Evolutionary conservation across 2,329 filamentous ascomycete genomes (phyloP).

Genomic region (Beauveria asiatica): DNA sequence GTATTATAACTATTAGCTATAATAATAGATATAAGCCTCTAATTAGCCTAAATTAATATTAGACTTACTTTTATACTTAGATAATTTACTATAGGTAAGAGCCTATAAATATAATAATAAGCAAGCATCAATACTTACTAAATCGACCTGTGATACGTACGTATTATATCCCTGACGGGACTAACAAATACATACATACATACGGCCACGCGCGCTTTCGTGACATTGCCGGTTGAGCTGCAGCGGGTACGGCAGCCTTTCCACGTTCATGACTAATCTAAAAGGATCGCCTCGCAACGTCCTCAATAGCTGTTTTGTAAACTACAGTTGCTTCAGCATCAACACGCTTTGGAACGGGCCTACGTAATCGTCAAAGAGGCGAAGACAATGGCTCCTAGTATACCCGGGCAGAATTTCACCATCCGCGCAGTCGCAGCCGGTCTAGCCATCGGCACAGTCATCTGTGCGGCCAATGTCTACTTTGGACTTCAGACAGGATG

Average conservation of each 20-base stretch:
- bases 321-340: neutral
- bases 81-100: no score
- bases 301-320: neutral
- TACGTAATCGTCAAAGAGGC: neutral
- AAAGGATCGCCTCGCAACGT: neutral
- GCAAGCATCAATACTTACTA: no score
- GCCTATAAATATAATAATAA: no score
- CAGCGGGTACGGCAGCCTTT: constrained; percentile 3
- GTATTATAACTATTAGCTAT: no score
- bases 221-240: no score
- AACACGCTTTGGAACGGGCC: neutral
- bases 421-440: constrained; percentile 71
- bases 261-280: constrained; percentile 3
- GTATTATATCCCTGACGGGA: no score
- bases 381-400: constrained; percentile 16
- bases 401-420: constrained; percentile 65
- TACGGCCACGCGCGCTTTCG: no score
- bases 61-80: no score
- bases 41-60: no score
- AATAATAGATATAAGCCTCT: no score
- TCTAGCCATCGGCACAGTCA: constrained; percentile 75
- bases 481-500: constrained; percentile 84
- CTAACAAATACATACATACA: no score
- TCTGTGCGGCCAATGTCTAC: constrained; percentile 96
- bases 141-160: no score